Conservation (phyloP, 257 asterid genomes). For the Anisodus acutangulus region DNA sequence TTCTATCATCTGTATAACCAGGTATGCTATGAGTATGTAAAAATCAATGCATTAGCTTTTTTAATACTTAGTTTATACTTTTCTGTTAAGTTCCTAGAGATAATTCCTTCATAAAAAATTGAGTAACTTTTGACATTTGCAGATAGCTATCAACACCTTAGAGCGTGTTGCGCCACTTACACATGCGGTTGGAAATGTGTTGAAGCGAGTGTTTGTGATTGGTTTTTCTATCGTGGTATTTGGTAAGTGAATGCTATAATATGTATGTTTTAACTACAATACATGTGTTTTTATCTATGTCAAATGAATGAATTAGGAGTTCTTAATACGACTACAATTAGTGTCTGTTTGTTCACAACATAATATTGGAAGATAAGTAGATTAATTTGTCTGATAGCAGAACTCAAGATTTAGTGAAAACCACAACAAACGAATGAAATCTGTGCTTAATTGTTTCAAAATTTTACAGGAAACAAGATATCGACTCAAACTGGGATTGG, state of each 20-base stretch:
- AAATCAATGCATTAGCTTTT: neutral
- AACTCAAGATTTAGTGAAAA: too few species aligned
- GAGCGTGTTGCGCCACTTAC: conserved; percentile 99
- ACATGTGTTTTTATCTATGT: too few species aligned
- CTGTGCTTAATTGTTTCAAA: neutral
- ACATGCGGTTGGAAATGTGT: conserved; percentile 96
- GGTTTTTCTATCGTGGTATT: conserved; percentile 90
- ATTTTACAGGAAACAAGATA: conserved; percentile 77
- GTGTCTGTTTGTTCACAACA: too few species aligned
- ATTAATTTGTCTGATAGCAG: too few species aligned
- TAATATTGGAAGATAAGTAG: too few species aligned
- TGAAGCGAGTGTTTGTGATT: conserved; percentile 96
- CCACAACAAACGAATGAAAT: neutral
- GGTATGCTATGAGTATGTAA: conserved; percentile 44
- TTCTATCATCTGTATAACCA: conserved; percentile 98
- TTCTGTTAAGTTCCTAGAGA: neutral
- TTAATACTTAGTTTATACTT: neutral
- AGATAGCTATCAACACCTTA: conserved; percentile 97
- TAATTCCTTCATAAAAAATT: too few species aligned
- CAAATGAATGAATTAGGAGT: too few species aligned
- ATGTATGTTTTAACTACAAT: neutral
- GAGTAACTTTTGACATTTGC: conserved; percentile 30
- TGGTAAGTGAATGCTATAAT: conserved; percentile 48
- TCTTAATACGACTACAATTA: too few species aligned
- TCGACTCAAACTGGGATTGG: conserved; percentile 97